Percentiles rank a stretch among this genome's conserved stretches.
These are phyloP conservation scores for Ophiostoma montium DNA, from an alignment of 2,329 filamentous ascomycete species.

Conservation along the genomic window DNA sequence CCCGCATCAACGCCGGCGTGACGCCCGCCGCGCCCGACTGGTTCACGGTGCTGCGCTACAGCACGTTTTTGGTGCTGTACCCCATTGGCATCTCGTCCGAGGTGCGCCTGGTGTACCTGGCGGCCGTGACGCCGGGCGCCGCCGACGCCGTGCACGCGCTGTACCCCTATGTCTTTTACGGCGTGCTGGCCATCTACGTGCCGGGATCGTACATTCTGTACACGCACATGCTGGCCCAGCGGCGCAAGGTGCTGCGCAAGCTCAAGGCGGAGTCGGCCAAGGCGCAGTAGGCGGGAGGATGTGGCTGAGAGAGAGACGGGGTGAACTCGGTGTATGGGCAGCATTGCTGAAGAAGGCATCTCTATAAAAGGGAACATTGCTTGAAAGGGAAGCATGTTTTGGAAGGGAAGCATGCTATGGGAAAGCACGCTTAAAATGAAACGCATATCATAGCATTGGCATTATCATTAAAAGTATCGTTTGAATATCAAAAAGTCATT, in stretches of 20 bases:
- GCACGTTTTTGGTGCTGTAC: constrained; percentile 87
- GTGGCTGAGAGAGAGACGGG: no score
- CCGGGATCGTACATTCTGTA: constrained; percentile 67
- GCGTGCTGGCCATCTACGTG: constrained; percentile 15
- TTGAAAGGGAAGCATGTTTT: background rate
- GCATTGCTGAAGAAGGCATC: no score
- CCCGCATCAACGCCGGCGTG: constrained; percentile 32
- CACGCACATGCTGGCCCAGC: constrained; percentile 88
- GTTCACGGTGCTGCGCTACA: constrained; percentile 76
- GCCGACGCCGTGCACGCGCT: constrained; percentile 32
- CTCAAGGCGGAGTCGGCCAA: constrained; percentile 36
- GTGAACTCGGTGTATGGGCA: no score
- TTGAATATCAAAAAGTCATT: no score
- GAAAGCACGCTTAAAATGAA: no score
- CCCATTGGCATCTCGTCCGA: constrained; percentile 84
- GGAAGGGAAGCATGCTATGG: background rate
- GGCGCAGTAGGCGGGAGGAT: no score
- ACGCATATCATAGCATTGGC: background rate
- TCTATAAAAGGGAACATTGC: no score
- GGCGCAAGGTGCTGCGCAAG: constrained; percentile 60
- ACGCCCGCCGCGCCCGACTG: constrained; percentile 19
- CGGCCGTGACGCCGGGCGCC: constrained; percentile 42
- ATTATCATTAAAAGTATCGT: background rate
- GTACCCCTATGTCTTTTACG: constrained; percentile 30
- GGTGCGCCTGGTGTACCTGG: constrained; percentile 62